phyloP scores from a whole-genome alignment of 768 basidiomycete genomes.

The Sutorius australiensis region DNA sequence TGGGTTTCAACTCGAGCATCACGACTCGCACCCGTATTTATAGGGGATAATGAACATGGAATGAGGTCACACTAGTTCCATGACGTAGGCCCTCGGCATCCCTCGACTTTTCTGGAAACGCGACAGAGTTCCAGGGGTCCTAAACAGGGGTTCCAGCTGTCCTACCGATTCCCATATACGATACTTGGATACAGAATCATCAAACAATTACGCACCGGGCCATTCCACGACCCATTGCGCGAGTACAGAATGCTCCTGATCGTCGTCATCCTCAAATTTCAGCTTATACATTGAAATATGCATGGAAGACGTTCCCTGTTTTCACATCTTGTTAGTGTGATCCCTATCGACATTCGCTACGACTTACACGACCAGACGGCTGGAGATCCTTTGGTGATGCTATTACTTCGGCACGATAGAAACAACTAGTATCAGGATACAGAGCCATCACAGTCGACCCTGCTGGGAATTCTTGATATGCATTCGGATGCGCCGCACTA shows the following conservation, averaged over 20 bases:
- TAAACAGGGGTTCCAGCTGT: neutral
- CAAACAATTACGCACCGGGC: slow-evolving; percentile 40
- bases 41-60: neutral
- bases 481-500: slow-evolving; percentile 59
- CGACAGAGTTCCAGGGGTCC: slow-evolving; percentile 15
- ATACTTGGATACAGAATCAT: neutral
- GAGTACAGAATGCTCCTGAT: slow-evolving; percentile 73
- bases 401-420: slow-evolving; percentile 83
- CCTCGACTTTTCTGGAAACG: slow-evolving; percentile 18
- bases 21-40: slow-evolving; percentile 1
- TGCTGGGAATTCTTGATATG: slow-evolving; percentile 67
- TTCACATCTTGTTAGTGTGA: slow-evolving; percentile 8
- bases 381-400: slow-evolving; percentile 53
- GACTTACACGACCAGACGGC: slow-evolving; percentile 37
- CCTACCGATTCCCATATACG: neutral
- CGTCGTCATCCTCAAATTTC: slow-evolving; percentile 87
- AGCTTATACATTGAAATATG: slow-evolving; percentile 64
- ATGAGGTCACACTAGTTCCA: neutral
- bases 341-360: neutral
- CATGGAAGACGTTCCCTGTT: slow-evolving; percentile 39
- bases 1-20: neutral
- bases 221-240: slow-evolving; percentile 82
- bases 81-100: slow-evolving; percentile 16
- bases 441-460: slow-evolving; percentile 79
- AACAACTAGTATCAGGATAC: slow-evolving; percentile 90